Conservation (phyloP, 2,329 filamentous ascomycete species). For the Plenodomus lindquistii region DNA sequence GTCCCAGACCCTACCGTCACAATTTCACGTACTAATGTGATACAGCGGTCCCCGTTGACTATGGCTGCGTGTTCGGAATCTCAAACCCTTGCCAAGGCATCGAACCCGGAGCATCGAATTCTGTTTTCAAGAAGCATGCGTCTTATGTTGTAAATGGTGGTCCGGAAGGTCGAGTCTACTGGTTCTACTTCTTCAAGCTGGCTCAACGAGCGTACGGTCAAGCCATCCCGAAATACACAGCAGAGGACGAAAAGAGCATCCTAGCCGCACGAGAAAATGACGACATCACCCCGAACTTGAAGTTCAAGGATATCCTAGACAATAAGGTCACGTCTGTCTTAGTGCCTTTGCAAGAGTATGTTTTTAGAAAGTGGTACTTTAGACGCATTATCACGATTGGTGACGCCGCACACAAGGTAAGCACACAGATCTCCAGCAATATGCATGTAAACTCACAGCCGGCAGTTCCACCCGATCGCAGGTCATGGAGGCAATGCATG, state of each 20-base stretch:
- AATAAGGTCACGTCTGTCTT: too few relatives aligned
- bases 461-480: constrained; percentile 24
- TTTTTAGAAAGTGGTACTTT: constrained; percentile 47
- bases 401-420: constrained; percentile 46
- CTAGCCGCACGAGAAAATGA: too few relatives aligned
- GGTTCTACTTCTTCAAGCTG: constrained; percentile 25
- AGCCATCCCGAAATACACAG: constrained; percentile 32
- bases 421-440: too few relatives aligned
- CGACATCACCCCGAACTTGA: too few relatives aligned
- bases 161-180: constrained; percentile 24
- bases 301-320: too few relatives aligned
- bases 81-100: neutral
- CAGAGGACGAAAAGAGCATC: too few relatives aligned
- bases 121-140: neutral
- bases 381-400: constrained; percentile 36
- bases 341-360: constrained; percentile 47
- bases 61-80: constrained; percentile 7
- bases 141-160: constrained; percentile 14
- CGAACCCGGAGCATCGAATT: neutral
- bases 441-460: too few relatives aligned
- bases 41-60: neutral
- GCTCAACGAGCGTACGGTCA: constrained; percentile 23
- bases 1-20: too few relatives aligned
- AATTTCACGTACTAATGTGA: too few relatives aligned
- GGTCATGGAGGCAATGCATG: constrained; percentile 49